These are phyloP conservation scores for Fusarium robinianum DNA, from an alignment of 2,329 filamentous ascomycete genomes.

Conservation along the genomic window DNA sequence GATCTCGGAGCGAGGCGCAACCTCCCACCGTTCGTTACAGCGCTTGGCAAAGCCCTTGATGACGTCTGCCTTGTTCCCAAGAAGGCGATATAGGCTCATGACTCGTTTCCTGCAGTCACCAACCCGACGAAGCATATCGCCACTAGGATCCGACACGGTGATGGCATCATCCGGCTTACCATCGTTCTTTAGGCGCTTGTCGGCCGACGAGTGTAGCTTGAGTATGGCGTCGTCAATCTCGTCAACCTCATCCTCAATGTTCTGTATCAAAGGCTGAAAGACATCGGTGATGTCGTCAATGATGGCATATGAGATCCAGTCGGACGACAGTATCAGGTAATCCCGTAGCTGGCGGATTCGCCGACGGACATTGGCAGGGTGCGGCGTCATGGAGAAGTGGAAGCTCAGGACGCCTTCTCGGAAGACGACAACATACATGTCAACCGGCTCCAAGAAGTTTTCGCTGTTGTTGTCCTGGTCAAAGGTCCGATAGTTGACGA, in stretches of 20 bases:
- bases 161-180: constrained; percentile 54
- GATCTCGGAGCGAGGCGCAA: constrained; percentile 92
- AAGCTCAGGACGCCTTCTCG: constrained; percentile 94
- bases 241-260: constrained; percentile 94
- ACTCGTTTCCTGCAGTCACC: constrained; percentile 96
- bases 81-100: constrained; percentile 88
- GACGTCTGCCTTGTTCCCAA: constrained; percentile 97
- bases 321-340: constrained; percentile 88
- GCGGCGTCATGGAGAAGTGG: constrained; percentile 94
- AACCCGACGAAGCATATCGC: constrained; percentile 89
- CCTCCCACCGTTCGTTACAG: constrained; percentile 97
- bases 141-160: constrained; percentile 53
- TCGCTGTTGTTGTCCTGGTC: constrained; percentile 91
- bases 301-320: constrained; percentile 98
- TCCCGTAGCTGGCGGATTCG: constrained; percentile 92
- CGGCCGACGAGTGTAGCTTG: constrained; percentile 69
- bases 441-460: constrained; percentile 91
- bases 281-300: constrained; percentile 99
- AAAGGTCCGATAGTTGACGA: constrained; percentile 97
- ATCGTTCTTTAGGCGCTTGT: constrained; percentile 47
- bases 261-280: constrained; percentile 88
- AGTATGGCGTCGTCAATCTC: constrained; percentile 94
- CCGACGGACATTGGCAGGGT: constrained; percentile 92
- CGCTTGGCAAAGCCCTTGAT: constrained; percentile 99
- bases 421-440: constrained; percentile 98